Percentiles rank a stretch among this genome's conserved stretches.
These are phyloP conservation scores for Malassezia arunalokei DNA, from an alignment of 1,284 basidiomycete genomes.

Conservation along the genomic window DNA sequence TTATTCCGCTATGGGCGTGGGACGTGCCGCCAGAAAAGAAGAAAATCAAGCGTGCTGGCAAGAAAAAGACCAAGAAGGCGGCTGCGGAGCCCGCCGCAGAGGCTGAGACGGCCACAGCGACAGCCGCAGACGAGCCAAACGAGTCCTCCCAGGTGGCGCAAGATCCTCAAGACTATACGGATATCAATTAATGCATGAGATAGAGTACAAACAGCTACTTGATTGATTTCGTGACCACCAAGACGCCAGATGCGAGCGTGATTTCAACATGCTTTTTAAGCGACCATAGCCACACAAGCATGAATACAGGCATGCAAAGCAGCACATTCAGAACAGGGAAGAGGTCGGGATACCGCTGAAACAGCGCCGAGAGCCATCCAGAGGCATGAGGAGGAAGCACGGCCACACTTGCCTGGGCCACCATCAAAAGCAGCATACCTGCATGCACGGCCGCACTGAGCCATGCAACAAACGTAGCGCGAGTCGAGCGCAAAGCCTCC, in stretches of 20 bases:
- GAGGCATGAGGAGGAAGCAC: not conserved
- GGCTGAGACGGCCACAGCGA: not conserved
- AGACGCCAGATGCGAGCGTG: constrained; percentile 31
- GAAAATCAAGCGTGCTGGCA: constrained; percentile 25
- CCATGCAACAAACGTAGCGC: constrained; percentile 5
- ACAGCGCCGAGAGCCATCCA: constrained; percentile 32
- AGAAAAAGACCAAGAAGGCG: constrained; percentile 6
- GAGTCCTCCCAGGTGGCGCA: not conserved
- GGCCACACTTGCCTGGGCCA: constrained; percentile 55
- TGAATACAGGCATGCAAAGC: constrained; percentile 66
- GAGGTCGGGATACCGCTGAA: constrained; percentile 70
- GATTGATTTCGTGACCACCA: not conserved
- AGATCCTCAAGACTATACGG: not conserved
- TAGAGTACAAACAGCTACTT: not conserved
- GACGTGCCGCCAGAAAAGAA: constrained; percentile 63
- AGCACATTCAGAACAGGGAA: constrained; percentile 74
- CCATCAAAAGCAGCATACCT: constrained; percentile 55
- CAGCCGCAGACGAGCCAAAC: not conserved
- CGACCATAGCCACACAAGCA: constrained; percentile 50
- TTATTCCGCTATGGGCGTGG: constrained; percentile 95
- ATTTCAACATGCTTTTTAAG: constrained; percentile 40
- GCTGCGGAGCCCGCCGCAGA: not conserved
- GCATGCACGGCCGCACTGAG: constrained; percentile 45
- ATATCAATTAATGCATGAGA: constrained; percentile 11
- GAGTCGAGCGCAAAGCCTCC: constrained; percentile 9